These are phyloP conservation scores for Agrocybe praecox DNA, from an alignment of 768 basidiomycete species.

Conservation along the genomic window DNA sequence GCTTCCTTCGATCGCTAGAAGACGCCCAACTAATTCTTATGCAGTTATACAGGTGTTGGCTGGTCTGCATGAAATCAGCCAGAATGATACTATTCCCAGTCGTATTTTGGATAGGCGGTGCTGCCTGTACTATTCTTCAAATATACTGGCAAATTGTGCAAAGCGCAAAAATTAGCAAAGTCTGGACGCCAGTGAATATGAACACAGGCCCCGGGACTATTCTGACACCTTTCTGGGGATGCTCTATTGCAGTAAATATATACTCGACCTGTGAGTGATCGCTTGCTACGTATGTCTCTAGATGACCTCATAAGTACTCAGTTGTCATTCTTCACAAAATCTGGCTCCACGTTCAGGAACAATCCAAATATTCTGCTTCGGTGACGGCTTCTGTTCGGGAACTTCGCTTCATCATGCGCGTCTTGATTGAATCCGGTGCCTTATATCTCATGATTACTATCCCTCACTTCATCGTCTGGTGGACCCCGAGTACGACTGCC, in stretches of 20 bases:
- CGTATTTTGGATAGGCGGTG: slow-evolving; percentile 4
- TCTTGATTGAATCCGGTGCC: slow-evolving; percentile 12
- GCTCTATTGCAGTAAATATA: not conserved
- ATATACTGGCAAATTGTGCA: slow-evolving; percentile 11
- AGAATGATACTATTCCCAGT: not conserved
- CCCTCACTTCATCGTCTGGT: slow-evolving; percentile 13
- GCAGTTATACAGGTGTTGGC: slow-evolving; percentile 8
- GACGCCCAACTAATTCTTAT: not conserved
- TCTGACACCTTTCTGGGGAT: slow-evolving; percentile 4
- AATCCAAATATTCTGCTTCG: not conserved
- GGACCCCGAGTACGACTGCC: slow-evolving; percentile 7
- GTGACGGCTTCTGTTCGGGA: not conserved
- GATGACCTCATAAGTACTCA: not conserved
- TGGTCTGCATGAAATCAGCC: not conserved
- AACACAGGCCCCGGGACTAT: slow-evolving; percentile 5
- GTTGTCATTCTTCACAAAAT: slow-evolving; percentile 7
- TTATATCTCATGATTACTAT: slow-evolving; percentile 10
- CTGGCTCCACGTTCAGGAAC: slow-evolving; percentile 1
- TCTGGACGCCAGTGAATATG: slow-evolving; percentile 12
- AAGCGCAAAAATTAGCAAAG: not conserved
- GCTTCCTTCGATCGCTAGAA: not conserved
- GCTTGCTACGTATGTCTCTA: not conserved
- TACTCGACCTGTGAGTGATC: slow-evolving; percentile 5
- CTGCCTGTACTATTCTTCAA: slow-evolving; percentile 4
- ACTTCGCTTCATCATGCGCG: slow-evolving; percentile 11